A percentile compares a stretch with the other conserved stretches of the same genome.
Conservation (phyloP, 148 eudicot species). For the Chenopodium quinoa region DNA sequence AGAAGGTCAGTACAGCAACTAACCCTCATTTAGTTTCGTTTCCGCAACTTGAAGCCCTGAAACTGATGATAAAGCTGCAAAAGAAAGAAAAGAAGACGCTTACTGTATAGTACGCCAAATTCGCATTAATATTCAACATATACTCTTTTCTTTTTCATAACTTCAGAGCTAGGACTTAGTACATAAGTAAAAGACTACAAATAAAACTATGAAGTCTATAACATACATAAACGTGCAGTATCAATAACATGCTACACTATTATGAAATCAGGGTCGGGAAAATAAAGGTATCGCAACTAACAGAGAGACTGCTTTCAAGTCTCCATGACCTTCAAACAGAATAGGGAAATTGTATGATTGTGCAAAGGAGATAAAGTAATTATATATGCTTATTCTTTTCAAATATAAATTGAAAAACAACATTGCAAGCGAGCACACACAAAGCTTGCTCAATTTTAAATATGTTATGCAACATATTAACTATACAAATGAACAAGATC, state of each 20-base stretch:
- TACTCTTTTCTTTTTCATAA: neutral
- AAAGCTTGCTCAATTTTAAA: too few species aligned
- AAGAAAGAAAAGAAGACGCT: neutral
- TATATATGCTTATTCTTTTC: neutral
- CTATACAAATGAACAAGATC: too few species aligned
- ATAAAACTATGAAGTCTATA: neutral
- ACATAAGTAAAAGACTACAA: neutral
- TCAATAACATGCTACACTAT: neutral
- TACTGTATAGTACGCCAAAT: conserved; percentile 7
- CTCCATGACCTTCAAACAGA: neutral
- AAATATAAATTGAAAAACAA: neutral
- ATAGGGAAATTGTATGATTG: neutral
- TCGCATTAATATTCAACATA: neutral
- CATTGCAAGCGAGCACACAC: neutral
- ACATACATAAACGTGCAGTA: neutral
- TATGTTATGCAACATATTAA: too few species aligned
- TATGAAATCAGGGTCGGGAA: neutral
- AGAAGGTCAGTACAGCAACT: conserved; percentile 19
- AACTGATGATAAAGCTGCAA: conserved; percentile 82
- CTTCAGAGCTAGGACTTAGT: neutral
- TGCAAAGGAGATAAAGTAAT: neutral
- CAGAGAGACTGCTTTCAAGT: neutral
- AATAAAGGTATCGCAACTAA: neutral
- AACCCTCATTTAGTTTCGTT: conserved; percentile 49
- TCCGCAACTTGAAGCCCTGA: conserved; percentile 72